These are phyloP conservation scores for Cystobasidiaceae sp. DNA, from an alignment of 1,284 basidiomycete species.

Conservation along the genomic window DNA sequence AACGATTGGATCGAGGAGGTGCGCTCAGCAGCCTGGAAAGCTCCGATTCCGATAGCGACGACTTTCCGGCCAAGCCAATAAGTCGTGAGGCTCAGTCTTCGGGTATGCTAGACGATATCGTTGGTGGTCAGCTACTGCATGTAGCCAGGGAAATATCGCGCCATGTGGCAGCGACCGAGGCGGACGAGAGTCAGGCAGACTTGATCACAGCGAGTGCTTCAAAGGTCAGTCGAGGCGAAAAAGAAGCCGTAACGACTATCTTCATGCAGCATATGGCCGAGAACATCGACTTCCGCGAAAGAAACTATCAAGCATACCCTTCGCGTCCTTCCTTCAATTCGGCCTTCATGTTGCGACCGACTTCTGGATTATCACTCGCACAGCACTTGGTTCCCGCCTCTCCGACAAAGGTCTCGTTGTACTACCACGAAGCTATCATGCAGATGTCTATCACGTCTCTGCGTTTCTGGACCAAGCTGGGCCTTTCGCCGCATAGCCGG, in stretches of 20 bases:
- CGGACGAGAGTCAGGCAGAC: background rate
- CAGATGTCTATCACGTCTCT: slow-evolving; percentile 62
- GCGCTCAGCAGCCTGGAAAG: too few relatives aligned
- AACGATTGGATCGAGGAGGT: too few relatives aligned
- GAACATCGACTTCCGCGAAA: slow-evolving; percentile 17
- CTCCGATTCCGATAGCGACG: too few relatives aligned
- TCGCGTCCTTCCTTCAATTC: background rate
- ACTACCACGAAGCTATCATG: slow-evolving; percentile 50
- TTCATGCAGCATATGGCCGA: slow-evolving; percentile 21
- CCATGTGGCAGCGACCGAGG: background rate
- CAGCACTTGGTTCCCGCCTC: background rate
- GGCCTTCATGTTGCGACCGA: background rate
- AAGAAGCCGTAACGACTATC: slow-evolving; percentile 22
- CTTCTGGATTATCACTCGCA: background rate
- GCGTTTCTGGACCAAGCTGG: slow-evolving; percentile 75
- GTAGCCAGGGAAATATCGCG: background rate
- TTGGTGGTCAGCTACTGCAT: background rate
- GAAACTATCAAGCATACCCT: background rate
- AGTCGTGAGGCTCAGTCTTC: too few relatives aligned
- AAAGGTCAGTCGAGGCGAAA: slow-evolving; percentile 15
- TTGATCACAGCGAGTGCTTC: background rate
- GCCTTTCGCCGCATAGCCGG: slow-evolving; percentile 63
- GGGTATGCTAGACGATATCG: background rate
- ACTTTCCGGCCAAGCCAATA: too few relatives aligned
- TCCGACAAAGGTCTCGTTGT: slow-evolving; percentile 16